A percentile compares a stretch with the other conserved stretches of the same genome.
Conservation (phyloP, 768 basidiomycete species). For the Lactarius evosmus region DNA sequence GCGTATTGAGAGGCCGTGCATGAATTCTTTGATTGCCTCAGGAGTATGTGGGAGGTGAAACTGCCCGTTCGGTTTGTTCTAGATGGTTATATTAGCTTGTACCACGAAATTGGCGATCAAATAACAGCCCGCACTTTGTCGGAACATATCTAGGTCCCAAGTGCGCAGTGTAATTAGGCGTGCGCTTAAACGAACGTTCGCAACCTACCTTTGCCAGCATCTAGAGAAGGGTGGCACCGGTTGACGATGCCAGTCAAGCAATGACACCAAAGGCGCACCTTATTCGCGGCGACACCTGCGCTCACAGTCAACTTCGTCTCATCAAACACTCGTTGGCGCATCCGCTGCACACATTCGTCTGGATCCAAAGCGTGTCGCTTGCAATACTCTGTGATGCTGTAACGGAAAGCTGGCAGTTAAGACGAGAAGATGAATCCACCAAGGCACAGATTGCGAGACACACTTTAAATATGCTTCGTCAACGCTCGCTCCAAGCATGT, state of each 20-base stretch:
- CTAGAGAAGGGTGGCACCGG: constrained; percentile 35
- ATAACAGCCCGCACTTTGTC: constrained; percentile 57
- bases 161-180: not conserved
- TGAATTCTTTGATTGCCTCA: constrained; percentile 65
- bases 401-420: not conserved
- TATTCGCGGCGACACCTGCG: constrained; percentile 94
- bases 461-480: constrained; percentile 94
- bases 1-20: constrained; percentile 77
- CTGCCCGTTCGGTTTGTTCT: constrained; percentile 97
- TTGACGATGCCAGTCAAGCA: constrained; percentile 3
- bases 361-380: constrained; percentile 57
- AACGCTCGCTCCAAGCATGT: constrained; percentile 71
- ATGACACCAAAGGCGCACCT: constrained; percentile 48
- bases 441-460: constrained; percentile 29
- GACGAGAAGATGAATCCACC: not conserved
- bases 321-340: constrained; percentile 66
- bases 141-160: constrained; percentile 69
- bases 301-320: constrained; percentile 89
- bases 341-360: constrained; percentile 72
- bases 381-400: constrained; percentile 83
- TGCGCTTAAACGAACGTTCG: not conserved
- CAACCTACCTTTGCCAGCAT: constrained; percentile 84
- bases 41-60: constrained; percentile 69
- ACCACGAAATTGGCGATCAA: not conserved
- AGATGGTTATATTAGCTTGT: not conserved